These are phyloP conservation scores for Dissophora ornata DNA, from an alignment of 192 early-diverging fungal species.

Conservation along the genomic window DNA sequence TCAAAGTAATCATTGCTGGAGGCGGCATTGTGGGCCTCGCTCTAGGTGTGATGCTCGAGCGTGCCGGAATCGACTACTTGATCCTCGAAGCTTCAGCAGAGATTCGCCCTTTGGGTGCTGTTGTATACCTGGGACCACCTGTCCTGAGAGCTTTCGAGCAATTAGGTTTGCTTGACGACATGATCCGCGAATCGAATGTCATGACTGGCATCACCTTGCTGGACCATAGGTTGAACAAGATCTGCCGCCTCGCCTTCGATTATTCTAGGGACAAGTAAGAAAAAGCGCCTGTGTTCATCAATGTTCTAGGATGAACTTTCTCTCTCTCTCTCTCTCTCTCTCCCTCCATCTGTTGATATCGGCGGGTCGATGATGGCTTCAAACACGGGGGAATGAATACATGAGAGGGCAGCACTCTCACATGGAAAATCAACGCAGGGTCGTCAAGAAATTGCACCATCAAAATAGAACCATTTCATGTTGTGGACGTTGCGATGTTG, in stretches of 20 bases:
- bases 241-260: constrained; percentile 27
- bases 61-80: constrained; percentile 44
- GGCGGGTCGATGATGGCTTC: too few relatives aligned
- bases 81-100: constrained; percentile 40
- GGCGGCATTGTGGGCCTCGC: constrained; percentile 45
- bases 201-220: constrained; percentile 35
- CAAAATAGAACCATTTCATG: too few relatives aligned
- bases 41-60: constrained; percentile 47
- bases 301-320: too few relatives aligned
- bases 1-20: constrained; percentile 50
- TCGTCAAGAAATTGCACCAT: too few relatives aligned
- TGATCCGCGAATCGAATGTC: constrained; percentile 40
- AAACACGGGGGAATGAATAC: too few relatives aligned
- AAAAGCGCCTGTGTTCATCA: too few relatives aligned
- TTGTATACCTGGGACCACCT: constrained; percentile 33
- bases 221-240: constrained; percentile 26
- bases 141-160: constrained; percentile 42
- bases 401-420: too few relatives aligned
- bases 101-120: constrained; percentile 16
- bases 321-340: too few relatives aligned
- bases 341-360: too few relatives aligned
- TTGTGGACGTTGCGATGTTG: too few relatives aligned
- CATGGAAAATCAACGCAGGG: too few relatives aligned
- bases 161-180: constrained; percentile 41
- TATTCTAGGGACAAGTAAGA: constrained; percentile 38